Evolutionary conservation across 345 rosid genomes (phyloP).

Genomic region (Tarenaya hassleriana): DNA sequence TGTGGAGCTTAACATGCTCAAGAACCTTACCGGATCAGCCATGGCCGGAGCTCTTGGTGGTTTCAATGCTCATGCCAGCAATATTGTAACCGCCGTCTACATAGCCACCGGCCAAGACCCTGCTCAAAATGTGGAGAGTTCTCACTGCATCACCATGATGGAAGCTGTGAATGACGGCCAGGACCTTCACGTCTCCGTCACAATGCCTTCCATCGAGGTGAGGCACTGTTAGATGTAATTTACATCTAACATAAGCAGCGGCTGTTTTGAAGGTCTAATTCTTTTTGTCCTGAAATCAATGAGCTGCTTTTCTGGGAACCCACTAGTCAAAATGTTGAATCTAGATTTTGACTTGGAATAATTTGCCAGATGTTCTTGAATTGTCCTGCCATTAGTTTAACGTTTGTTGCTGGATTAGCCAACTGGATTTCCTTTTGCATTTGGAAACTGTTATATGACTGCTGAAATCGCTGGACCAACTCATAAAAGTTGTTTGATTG

Average conservation of each 20-base stretch:
- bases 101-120: conserved; percentile 85
- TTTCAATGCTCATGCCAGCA: conserved; percentile 74
- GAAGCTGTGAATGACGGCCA: conserved; percentile 50
- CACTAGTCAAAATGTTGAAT: too few relatives aligned
- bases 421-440: too few relatives aligned
- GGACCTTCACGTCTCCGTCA: conserved; percentile 64
- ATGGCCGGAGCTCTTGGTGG: conserved; percentile 80
- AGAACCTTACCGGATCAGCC: conserved; percentile 75
- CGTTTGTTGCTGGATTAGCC: too few relatives aligned
- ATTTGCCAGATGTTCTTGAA: too few relatives aligned
- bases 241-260: neutral
- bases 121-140: conserved; percentile 79
- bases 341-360: too few relatives aligned
- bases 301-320: neutral
- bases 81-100: conserved; percentile 57
- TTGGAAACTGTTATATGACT: too few relatives aligned
- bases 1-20: conserved; percentile 63
- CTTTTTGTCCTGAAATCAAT: too few relatives aligned
- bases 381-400: too few relatives aligned
- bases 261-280: neutral
- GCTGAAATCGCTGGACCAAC: neutral
- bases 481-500: conserved; percentile 6
- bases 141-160: conserved; percentile 72
- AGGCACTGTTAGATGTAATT: conserved; percentile 3
- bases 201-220: conserved; percentile 81